These are phyloP conservation scores for Tricholoma hemisulphureum DNA, from an alignment of 768 basidiomycete species.

Conservation along the genomic window DNA sequence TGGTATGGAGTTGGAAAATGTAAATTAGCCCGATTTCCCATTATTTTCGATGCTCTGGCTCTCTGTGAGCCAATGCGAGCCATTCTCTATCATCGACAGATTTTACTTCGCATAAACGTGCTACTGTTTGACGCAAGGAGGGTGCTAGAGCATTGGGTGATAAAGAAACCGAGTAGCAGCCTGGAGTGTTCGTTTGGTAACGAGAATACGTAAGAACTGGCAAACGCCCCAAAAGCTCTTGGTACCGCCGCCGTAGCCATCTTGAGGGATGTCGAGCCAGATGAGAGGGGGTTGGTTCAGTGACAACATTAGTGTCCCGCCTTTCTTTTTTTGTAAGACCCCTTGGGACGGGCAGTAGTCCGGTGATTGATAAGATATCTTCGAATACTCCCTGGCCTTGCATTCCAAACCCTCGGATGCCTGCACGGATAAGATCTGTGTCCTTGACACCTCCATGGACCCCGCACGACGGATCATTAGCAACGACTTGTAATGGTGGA, in stretches of 20 bases:
- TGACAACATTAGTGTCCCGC: background rate
- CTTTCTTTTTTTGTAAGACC: constrained; percentile 36
- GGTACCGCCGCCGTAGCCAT: constrained; percentile 57
- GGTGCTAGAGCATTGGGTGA: constrained; percentile 30
- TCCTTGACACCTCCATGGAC: constrained; percentile 4
- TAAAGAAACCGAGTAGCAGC: constrained; percentile 29
- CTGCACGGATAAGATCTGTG: constrained; percentile 16
- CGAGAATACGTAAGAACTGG: constrained; percentile 49
- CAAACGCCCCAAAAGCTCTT: constrained; percentile 54
- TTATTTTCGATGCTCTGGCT: background rate
- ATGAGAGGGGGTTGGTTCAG: background rate
- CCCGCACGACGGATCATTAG: constrained; percentile 14
- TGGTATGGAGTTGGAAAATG: constrained; percentile 63
- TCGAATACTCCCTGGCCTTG: constrained; percentile 43
- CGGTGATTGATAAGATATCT: constrained; percentile 46
- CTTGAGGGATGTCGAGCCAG: constrained; percentile 38
- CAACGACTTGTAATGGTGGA: constrained; percentile 58
- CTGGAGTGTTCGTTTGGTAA: constrained; percentile 8
- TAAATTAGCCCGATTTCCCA: background rate
- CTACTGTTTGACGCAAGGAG: constrained; percentile 18
- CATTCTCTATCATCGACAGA: constrained; percentile 31
- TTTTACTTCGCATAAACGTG: constrained; percentile 30
- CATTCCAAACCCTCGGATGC: constrained; percentile 38
- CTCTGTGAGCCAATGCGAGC: constrained; percentile 24
- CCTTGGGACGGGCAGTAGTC: constrained; percentile 25